A percentile compares a stretch with the other conserved stretches of the same genome.
Conservation (phyloP, 208 protist species). For the Crithidia expoeki region DNA sequence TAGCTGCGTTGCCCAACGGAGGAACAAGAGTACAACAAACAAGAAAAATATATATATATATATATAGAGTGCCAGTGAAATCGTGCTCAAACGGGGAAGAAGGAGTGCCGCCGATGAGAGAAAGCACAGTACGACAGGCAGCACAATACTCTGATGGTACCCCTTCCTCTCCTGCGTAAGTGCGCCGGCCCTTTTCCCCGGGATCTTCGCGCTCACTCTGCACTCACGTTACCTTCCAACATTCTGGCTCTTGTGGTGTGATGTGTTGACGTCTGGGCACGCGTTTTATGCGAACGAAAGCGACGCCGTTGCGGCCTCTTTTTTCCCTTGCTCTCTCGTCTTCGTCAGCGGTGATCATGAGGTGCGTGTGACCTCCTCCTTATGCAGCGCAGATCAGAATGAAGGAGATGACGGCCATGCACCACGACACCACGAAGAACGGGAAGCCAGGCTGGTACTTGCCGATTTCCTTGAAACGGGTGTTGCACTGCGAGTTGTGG, state of each 20-base stretch:
- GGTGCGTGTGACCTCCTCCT: neutral
- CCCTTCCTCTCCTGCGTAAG: too few relatives aligned
- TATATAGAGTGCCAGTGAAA: too few relatives aligned
- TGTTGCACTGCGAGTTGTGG: slow-evolving; percentile 38
- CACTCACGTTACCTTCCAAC: too few relatives aligned
- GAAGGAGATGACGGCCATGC: slow-evolving; percentile 34
- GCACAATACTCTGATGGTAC: too few relatives aligned
- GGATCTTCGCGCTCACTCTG: too few relatives aligned
- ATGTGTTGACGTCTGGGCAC: too few relatives aligned
- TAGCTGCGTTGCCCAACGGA: neutral
- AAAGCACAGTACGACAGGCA: too few relatives aligned
- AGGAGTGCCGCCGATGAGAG: too few relatives aligned
- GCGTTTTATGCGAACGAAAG: neutral
- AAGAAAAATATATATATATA: neutral
- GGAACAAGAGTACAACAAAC: neutral
- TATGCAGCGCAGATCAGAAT: slow-evolving; percentile 35
- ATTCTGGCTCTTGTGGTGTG: too few relatives aligned
- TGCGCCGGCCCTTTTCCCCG: too few relatives aligned
- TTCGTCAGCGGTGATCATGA: neutral
- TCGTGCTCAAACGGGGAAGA: too few relatives aligned
- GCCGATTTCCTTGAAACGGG: slow-evolving; percentile 24
- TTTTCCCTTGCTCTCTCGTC: neutral
- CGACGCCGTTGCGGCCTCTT: neutral
- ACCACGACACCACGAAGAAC: slow-evolving; percentile 37
- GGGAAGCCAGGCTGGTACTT: slow-evolving; percentile 35